Conservation (phyloP, 768 basidiomycete species). For the Clathrus columnatus region DNA sequence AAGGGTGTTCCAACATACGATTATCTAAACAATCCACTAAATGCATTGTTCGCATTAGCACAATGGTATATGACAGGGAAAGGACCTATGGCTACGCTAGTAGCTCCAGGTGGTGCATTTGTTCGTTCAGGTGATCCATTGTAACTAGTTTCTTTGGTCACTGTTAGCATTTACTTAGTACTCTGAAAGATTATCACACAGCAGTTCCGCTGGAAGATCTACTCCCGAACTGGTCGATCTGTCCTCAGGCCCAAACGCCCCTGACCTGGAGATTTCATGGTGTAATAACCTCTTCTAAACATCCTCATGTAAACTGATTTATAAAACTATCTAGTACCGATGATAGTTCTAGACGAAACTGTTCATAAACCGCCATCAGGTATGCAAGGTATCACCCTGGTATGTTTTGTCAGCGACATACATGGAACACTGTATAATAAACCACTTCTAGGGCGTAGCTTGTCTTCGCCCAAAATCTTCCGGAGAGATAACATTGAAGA, state of each 20-base stretch:
- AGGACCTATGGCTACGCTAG: neutral
- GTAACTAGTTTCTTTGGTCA: neutral
- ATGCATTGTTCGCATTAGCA: neutral
- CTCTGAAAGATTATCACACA: no score
- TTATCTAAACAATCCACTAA: neutral
- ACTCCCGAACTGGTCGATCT: neutral
- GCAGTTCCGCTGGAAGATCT: neutral
- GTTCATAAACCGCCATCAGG: constrained; percentile 2
- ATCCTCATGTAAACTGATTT: no score
- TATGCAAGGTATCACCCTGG: neutral
- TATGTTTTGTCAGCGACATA: neutral
- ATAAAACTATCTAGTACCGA: no score
- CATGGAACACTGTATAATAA: neutral
- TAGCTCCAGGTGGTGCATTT: neutral
- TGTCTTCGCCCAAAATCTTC: neutral
- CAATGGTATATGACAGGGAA: neutral
- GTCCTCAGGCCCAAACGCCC: neutral
- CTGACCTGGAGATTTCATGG: neutral
- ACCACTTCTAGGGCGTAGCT: neutral
- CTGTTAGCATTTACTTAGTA: no score
- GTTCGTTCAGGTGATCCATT: neutral
- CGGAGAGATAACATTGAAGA: constrained; percentile 2
- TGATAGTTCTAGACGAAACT: no score
- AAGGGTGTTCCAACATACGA: neutral
- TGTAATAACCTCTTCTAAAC: no score